Evolutionary conservation across 208 protist genomes (phyloP), one percentile per base, ranked within the genome.

Genomic region (Trypanosoma rangeli): DNA sequence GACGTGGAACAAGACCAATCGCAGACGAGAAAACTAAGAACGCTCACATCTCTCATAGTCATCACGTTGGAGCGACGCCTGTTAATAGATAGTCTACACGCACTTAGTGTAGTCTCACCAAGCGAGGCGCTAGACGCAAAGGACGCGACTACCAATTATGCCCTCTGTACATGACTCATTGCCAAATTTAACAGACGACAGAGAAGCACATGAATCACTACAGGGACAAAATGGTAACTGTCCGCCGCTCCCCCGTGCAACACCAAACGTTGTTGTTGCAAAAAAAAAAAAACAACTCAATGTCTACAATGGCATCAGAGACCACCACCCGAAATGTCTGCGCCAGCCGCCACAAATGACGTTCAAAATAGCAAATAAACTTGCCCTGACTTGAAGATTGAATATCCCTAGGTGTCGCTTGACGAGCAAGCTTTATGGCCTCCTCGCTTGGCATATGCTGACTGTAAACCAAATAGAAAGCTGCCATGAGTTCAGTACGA

Each of bases 401-500:
- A 59, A 97, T 91, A n/a, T 86, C 86, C 20, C 86, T 84, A 20
- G 87, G 89, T 20, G 91, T 82, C 29, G 63, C 71, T 55, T 84
- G 66, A 35, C 94, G 82, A 60, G 94, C 87, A 59, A 88, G 60
- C 35, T 77, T 64, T 35, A 97, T 96, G 3, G 89, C 92, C 68
- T 93, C 85, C 10, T 54, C 55, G 12, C 88, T 87, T 20, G 79
- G 79, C 58, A 94, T 89, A 77, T 86, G 84, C 18, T 87, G 71
- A 62, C 82, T 85, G 68, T 96, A 96, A 22, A 96, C 78, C 37
- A 93, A 88, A 77, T 93, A 97, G 78, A 91, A 97, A 42, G 91
- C 91, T 64, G 96, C 95, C 74, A 97, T 92, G 31, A 97, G 79
- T 13, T 91, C 94, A 0, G 94, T 97, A 50, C 94, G 79, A 31